Evolutionary conservation across 768 basidiomycete genomes (phyloP).

Genomic region (Cystofilobasidium capitatum): DNA sequence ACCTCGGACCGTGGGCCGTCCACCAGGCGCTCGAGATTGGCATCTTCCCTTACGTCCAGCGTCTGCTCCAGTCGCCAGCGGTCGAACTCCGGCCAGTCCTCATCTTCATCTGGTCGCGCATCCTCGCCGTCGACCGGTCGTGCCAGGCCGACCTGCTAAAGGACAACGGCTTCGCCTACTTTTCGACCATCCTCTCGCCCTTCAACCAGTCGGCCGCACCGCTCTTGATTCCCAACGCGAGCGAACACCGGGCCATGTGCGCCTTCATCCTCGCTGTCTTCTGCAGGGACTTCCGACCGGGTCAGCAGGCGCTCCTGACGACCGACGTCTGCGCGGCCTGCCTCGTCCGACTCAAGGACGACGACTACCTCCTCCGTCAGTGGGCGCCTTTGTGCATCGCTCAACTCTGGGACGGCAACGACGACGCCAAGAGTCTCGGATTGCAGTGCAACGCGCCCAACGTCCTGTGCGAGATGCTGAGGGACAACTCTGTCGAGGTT

Average conservation of each 20-base stretch:
- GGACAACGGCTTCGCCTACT: slow-evolving; percentile 50
- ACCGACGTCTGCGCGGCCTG: slow-evolving; percentile 69
- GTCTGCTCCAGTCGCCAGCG: slow-evolving; percentile 86
- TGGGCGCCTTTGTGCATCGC: slow-evolving; percentile 91
- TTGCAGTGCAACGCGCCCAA: slow-evolving; percentile 25
- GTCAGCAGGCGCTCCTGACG: slow-evolving; percentile 70
- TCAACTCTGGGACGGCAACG: slow-evolving; percentile 78
- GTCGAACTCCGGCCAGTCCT: slow-evolving; percentile 92
- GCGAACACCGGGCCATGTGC: slow-evolving; percentile 97
- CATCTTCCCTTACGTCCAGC: slow-evolving; percentile 96
- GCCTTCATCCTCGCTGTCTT: slow-evolving; percentile 88
- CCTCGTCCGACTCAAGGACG: slow-evolving; percentile 70
- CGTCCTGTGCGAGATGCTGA: slow-evolving; percentile 37
- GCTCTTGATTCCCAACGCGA: slow-evolving; percentile 69
- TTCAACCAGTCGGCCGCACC: slow-evolving; percentile 47
- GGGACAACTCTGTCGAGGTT: slow-evolving; percentile 89
- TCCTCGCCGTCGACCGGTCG: slow-evolving; percentile 86
- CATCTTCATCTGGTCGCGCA: slow-evolving; percentile 98
- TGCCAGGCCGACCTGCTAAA: slow-evolving; percentile 84
- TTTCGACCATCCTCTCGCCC: slow-evolving; percentile 39
- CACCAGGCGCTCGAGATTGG: slow-evolving; percentile 91
- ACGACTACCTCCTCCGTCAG: slow-evolving; percentile 84
- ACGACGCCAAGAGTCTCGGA: slow-evolving; percentile 63
- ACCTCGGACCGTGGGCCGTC: slow-evolving; percentile 97
- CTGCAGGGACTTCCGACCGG: slow-evolving; percentile 75